Evolutionary conservation across 108 stramenopile genomes (phyloP), one percentile per base, ranked within the genome.

Genomic region (Cafeteria roenbergensis): DNA sequence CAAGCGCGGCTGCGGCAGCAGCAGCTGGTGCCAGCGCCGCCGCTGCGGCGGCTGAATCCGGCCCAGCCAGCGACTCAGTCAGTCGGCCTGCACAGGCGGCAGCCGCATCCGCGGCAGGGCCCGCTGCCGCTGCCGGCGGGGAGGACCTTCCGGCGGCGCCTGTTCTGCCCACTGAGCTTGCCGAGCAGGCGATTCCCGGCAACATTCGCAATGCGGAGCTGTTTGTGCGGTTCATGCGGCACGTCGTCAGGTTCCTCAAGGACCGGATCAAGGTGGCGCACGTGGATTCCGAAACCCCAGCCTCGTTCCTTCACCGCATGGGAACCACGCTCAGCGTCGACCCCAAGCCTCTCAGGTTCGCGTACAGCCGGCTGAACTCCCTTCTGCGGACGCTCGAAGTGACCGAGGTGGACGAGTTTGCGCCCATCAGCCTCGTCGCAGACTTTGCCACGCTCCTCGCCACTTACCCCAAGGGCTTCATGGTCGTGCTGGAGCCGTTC

Each of bases 141-240:
- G 77, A 78, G 36, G 55, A 52, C 20, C 50, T 71, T 9, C 71
- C 68, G 52, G 70, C 71, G 0, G 63, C 75, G 38, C 73, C 78
- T 1, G 76, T 66, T 17, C 67, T 84, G 26, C 72, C 78, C 1
- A 65, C 56, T 0, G 78, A 97, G 75, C 85, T 97, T 0, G 59
- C 95, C 26, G 84, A 90, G 56, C 95, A 99, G 74, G 87, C 89
- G 24, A 94, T 99, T 0, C 97, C 97, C 0, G 97, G 97, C 32
- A 96, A 94, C 66, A 96, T 96, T 62, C 87, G 97, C 30, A 81
- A 92, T 17, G 97, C 97, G 0, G 97, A 99, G 66, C 95, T 94
- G 67, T 99, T 99, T 69, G 78, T 99, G 57, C 78, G 76, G 1
- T 92, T 96, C 76, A 86, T 99, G 92, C 82, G 83, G 62, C 83